Percentiles rank a stretch among this genome's conserved stretches.
These are phyloP conservation scores for Arachnomyces sp. DNA, from an alignment of 2,329 filamentous ascomycete genomes.

Conservation along the genomic window DNA sequence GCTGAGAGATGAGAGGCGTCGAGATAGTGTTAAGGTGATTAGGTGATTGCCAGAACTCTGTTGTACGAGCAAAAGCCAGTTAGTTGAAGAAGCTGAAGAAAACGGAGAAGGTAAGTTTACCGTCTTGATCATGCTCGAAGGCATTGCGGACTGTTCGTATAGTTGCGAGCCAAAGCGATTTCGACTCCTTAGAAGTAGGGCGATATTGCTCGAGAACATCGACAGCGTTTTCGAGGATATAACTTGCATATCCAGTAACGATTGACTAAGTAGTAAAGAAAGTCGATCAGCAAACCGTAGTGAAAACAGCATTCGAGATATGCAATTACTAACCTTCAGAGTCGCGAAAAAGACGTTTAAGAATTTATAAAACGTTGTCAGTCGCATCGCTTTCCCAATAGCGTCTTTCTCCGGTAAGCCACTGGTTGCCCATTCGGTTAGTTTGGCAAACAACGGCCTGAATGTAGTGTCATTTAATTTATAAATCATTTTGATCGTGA, in stretches of 20 bases:
- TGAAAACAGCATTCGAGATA: not conserved
- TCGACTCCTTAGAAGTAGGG: slow-evolving; percentile 41
- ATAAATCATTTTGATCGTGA: slow-evolving; percentile 82
- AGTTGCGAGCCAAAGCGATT: slow-evolving; percentile 60
- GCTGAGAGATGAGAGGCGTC: slow-evolving; percentile 61
- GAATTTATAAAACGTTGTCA: slow-evolving; percentile 75
- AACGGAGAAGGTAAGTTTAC: slow-evolving; percentile 21
- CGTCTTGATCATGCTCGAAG: slow-evolving; percentile 85
- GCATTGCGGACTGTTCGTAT: slow-evolving; percentile 65
- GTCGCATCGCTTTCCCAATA: slow-evolving; percentile 52
- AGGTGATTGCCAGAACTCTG: slow-evolving; percentile 86
- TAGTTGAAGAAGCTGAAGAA: slow-evolving; percentile 1
- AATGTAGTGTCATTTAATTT: slow-evolving; percentile 94
- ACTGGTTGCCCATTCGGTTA: slow-evolving; percentile 72
- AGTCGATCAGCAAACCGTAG: slow-evolving; percentile 12
- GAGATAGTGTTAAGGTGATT: slow-evolving; percentile 72
- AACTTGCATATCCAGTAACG: slow-evolving; percentile 84
- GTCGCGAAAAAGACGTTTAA: slow-evolving; percentile 70
- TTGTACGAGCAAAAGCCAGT: slow-evolving; percentile 5
- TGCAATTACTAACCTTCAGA: slow-evolving; percentile 52
- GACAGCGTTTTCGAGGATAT: slow-evolving; percentile 69
- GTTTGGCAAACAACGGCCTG: slow-evolving; percentile 76
- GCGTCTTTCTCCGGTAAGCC: slow-evolving; percentile 56
- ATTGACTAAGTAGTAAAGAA: slow-evolving; percentile 53
- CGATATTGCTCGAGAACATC: slow-evolving; percentile 46